Conservation (phyloP, 2,329 filamentous ascomycete species). For the Diaporthe sp. region DNA sequence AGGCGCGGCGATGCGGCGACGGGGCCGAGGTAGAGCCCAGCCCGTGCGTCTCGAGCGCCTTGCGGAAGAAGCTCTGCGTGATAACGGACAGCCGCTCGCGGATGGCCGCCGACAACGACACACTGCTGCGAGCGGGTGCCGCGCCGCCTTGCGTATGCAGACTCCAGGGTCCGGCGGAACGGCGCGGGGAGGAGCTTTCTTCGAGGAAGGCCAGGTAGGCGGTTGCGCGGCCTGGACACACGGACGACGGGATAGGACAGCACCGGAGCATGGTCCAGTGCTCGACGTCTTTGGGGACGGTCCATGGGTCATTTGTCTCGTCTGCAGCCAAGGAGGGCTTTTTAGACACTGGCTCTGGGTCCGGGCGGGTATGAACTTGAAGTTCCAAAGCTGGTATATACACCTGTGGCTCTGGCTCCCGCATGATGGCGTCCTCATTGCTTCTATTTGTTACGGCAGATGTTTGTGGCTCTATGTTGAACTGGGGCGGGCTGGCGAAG, state of each 20-base stretch:
- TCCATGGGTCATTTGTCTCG: not conserved
- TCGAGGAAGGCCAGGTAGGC: conserved; percentile 1
- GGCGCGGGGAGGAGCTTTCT: not conserved
- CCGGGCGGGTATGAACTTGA: not conserved
- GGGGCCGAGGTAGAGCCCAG: not conserved
- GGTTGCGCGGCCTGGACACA: not conserved
- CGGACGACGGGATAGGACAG: not conserved
- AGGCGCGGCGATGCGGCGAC: not conserved
- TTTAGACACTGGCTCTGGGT: not conserved
- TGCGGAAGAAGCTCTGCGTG: not conserved
- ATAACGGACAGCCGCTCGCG: not conserved
- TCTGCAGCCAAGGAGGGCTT: not conserved
- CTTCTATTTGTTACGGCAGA: not conserved
- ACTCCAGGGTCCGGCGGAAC: not conserved
- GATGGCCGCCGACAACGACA: not conserved
- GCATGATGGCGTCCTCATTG: not conserved
- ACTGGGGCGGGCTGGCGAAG: not conserved
- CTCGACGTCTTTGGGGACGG: not conserved
- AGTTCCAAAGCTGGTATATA: not conserved
- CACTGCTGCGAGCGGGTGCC: not conserved
- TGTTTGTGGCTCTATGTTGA: not conserved
- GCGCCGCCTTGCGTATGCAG: not conserved
- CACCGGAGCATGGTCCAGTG: conserved; percentile 1
- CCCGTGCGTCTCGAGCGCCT: not conserved
- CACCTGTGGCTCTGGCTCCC: not conserved